Evolutionary conservation across 345 rosid species (phyloP).

Genomic region (Hypericum androsaemum): DNA sequence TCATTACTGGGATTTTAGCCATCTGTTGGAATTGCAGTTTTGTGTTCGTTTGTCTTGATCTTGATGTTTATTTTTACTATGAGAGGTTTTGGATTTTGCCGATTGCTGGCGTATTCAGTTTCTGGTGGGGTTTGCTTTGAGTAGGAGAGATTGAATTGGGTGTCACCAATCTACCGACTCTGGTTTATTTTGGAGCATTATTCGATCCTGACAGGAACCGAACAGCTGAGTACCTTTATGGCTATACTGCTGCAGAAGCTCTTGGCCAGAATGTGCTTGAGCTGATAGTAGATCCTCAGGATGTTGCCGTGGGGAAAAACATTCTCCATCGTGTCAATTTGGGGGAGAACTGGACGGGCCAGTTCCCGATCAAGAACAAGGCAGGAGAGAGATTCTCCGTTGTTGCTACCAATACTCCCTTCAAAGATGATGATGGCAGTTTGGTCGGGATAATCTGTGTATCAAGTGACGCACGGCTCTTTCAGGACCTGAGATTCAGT

Average conservation of each 20-base stretch:
- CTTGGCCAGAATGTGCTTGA: conserved; percentile 61
- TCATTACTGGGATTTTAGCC: too few relatives aligned
- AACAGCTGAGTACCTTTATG: conserved; percentile 76
- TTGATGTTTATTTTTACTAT: too few relatives aligned
- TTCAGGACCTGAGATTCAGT: conserved; percentile 30
- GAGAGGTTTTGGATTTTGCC: too few relatives aligned
- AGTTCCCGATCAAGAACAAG: conserved; percentile 76
- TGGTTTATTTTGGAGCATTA: conserved; percentile 6
- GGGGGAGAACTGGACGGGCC: conserved; percentile 94
- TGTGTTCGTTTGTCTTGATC: too few relatives aligned
- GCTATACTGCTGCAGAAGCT: conserved; percentile 69
- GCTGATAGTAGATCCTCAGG: conserved; percentile 56
- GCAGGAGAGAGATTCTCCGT: conserved; percentile 48
- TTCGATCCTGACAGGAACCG: conserved; percentile 52
- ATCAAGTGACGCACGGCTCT: conserved; percentile 48
- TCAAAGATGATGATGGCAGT: conserved; percentile 59
- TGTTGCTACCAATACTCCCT: conserved; percentile 63
- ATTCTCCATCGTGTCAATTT: conserved; percentile 37
- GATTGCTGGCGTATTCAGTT: too few relatives aligned
- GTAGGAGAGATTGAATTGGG: not conserved
- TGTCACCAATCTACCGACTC: not conserved
- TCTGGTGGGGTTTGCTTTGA: too few relatives aligned
- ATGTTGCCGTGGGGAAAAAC: conserved; percentile 38
- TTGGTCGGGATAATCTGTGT: conserved; percentile 76
- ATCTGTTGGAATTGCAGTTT: too few relatives aligned